Conservation (phyloP, 805 yeast species). For the Lachancea kluyveri region DNA sequence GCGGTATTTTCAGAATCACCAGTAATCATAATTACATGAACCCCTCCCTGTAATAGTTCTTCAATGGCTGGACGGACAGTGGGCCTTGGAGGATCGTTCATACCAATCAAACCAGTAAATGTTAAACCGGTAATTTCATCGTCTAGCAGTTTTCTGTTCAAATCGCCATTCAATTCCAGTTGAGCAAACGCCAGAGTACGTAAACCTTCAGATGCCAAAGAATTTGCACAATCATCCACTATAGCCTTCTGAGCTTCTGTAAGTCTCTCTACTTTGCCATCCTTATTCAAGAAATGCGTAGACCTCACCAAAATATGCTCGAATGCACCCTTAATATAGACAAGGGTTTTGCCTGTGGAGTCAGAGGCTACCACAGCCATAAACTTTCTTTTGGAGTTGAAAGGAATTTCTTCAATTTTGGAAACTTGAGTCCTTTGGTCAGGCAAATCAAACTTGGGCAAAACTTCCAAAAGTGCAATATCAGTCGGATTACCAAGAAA, state of each 20-base stretch:
- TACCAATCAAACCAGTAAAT: conserved; percentile 85
- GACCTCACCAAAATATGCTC: conserved; percentile 66
- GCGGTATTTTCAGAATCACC: conserved; percentile 92
- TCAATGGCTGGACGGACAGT: conserved; percentile 73
- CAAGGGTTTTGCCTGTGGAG: conserved; percentile 46
- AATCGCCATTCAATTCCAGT: conserved; percentile 31
- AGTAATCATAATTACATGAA: conserved; percentile 96
- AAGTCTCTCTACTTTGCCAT: conserved; percentile 55
- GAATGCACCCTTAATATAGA: conserved; percentile 85
- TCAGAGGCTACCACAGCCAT: conserved; percentile 76
- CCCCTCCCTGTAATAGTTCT: conserved; percentile 82
- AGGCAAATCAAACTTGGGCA: conserved; percentile 61
- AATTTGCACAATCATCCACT: conserved; percentile 53
- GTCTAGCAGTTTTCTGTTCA: conserved; percentile 22
- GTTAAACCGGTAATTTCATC: conserved; percentile 52
- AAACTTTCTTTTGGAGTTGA: conserved; percentile 76
- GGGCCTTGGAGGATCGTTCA: conserved; percentile 97
- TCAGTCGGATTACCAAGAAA: conserved; percentile 93
- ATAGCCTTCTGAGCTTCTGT: conserved; percentile 41
- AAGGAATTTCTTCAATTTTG: conserved; percentile 72
- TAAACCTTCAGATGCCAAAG: conserved; percentile 75
- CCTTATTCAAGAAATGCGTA: conserved; percentile 48
- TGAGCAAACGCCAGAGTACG: conserved; percentile 80
- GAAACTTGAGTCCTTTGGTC: conserved; percentile 57
- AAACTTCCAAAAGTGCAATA: conserved; percentile 76